These are phyloP conservation scores for Hondaea fermentalgiana DNA, from an alignment of 108 stramenopile genomes.

Conservation along the genomic window DNA sequence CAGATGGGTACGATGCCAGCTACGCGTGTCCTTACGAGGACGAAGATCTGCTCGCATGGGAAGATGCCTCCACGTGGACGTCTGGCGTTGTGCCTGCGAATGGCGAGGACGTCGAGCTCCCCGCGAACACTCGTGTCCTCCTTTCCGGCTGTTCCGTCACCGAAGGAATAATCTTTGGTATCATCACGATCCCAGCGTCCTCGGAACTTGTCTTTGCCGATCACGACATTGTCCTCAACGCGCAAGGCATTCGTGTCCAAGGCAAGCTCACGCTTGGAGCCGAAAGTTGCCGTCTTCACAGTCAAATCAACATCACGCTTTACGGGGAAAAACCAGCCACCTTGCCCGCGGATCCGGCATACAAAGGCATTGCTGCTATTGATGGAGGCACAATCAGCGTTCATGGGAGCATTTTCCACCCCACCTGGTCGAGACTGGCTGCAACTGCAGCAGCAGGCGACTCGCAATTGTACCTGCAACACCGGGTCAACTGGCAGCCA, in stretches of 20 bases:
- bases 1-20: not conserved
- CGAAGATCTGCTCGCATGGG: not conserved
- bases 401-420: constrained; percentile 36
- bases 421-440: constrained; percentile 46
- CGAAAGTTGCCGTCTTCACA: not conserved
- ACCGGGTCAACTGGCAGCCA: constrained; percentile 43
- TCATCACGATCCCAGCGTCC: no score
- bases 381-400: not conserved
- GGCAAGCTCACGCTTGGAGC: not conserved
- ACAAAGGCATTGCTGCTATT: not conserved
- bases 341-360: not conserved
- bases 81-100: not conserved
- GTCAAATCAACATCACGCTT: not conserved
- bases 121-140: not conserved
- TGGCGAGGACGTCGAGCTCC: not conserved
- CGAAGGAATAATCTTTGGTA: no score
- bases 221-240: not conserved
- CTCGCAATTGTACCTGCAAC: constrained; percentile 26
- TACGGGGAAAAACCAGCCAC: not conserved
- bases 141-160: no score
- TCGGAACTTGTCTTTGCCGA: not conserved
- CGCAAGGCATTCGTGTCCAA: not conserved
- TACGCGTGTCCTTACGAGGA: not conserved
- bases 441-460: constrained; percentile 29
- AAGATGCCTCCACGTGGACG: not conserved